Evolutionary conservation across 2,329 filamentous ascomycete species (phyloP), one percentile per base, ranked within the genome.

Genomic region (Aspergillus pseudonomiae): DNA sequence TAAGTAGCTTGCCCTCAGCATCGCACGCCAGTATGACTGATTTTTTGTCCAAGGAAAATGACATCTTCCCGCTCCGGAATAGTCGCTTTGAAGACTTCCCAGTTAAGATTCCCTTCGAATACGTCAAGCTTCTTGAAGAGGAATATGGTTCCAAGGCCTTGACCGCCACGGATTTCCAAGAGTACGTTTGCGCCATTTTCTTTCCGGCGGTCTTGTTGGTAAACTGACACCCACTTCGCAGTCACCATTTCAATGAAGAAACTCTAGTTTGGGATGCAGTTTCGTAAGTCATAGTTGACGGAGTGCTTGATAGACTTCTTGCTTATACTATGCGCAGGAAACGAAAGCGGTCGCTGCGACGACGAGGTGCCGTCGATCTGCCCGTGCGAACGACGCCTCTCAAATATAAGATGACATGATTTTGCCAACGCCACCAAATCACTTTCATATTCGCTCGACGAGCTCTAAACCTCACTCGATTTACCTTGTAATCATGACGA

Each of bases 1-100:
- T 80, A 63, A 56, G 73, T 70, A 30, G 58, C 43, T 53, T 9
- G 30, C 54, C 52, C 39, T 63, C n/a, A 50, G 34, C 32, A 60
- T 34, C 41, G 19, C 55, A 63, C 57, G 48, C 10, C 21, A 39
- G 30, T 24, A 26, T 28, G 30, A 41, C 62, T 64, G 30, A 66
- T 48, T 50, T 21, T 21, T 24, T 12, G 24, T 46, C n/a, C 30
- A n/a, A 19, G 67, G 81, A 82, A 62, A 76, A 81, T 39, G 81
- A 86, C 46, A 83, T 89, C 30, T 88, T 86, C 68, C 86, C 87
- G 1, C 76, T 89, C 14, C 80, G 86, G 19, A 79, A 83, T 46
- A 84, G 79, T 60, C 73, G 77, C 3, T 87, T 88, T 63, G 86
- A 88, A 70, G 81, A 78, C 48, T 77, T 82, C 6, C 77, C 81